Conservation (phyloP, 352 stramenopile genomes). For the Phytophthora pini region DNA sequence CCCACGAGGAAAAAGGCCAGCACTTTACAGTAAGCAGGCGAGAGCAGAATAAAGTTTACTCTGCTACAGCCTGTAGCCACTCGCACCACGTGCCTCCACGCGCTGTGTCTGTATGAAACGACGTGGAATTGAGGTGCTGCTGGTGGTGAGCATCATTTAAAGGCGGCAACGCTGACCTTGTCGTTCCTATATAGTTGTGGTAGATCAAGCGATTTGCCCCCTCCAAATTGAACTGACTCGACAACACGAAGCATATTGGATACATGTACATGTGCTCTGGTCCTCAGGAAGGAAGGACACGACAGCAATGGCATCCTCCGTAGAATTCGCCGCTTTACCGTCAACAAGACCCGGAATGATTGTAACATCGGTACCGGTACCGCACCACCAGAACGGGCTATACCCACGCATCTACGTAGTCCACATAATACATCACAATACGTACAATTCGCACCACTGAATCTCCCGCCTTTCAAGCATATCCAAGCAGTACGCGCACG, state of each 20-base stretch:
- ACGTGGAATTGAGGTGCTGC: neutral
- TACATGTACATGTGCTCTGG: slow-evolving; percentile 1
- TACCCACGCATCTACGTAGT: slow-evolving; percentile 6
- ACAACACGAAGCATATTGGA: slow-evolving; percentile 1
- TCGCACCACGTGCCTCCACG: slow-evolving; percentile 12
- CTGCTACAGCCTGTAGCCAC: slow-evolving; percentile 5
- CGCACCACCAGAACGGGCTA: slow-evolving; percentile 22
- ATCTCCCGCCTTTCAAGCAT: slow-evolving; percentile 3
- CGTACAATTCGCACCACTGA: slow-evolving; percentile 3
- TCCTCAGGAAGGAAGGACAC: too few species aligned
- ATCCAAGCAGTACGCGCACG: neutral
- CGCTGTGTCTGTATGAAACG: neutral
- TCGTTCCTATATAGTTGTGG: too few species aligned
- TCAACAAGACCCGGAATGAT: slow-evolving; percentile 12
- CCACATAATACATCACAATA: slow-evolving; percentile 1
- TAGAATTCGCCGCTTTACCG: neutral
- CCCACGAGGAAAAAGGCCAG: slow-evolving; percentile 1
- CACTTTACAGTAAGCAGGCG: too few species aligned
- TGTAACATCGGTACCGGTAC: neutral
- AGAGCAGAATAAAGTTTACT: too few species aligned
- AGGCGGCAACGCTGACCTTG: neutral
- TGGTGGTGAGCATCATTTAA: slow-evolving; percentile 5
- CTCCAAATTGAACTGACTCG: slow-evolving; percentile 7
- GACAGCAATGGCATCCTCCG: neutral
- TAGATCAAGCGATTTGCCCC: slow-evolving; percentile 19